Conservation (phyloP, 306 rosid genomes). For the Cyamopsis tetragonoloba region DNA sequence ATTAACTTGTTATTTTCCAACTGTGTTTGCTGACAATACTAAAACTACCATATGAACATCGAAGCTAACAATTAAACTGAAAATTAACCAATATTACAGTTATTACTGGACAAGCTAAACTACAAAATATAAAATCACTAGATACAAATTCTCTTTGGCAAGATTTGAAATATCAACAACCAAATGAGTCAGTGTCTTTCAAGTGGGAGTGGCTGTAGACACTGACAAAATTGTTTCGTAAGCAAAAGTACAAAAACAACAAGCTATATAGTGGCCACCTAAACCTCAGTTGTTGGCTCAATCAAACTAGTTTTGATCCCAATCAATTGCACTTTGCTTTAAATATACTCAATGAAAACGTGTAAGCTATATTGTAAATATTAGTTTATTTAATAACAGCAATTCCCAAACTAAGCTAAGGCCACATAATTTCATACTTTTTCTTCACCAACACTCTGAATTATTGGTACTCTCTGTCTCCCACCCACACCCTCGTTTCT, state of each 20-base stretch:
- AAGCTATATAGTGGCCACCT: neutral
- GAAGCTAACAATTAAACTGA: neutral
- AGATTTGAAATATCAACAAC: neutral
- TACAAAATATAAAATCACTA: neutral
- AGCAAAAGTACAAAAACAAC: neutral
- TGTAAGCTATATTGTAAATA: neutral
- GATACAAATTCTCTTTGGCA: neutral
- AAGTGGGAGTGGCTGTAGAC: neutral
- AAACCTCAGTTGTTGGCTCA: neutral
- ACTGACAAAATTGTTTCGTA: neutral
- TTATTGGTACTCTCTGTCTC: neutral
- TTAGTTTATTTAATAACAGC: neutral
- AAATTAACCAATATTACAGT: neutral
- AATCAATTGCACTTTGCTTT: constrained; percentile 13
- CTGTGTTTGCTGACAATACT: neutral
- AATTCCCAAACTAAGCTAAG: neutral
- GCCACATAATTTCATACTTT: neutral
- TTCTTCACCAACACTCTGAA: neutral
- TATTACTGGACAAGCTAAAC: neutral
- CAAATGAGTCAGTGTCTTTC: neutral
- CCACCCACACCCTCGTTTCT: neutral
- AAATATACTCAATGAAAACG: neutral
- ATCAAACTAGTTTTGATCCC: neutral
- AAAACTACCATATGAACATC: neutral
- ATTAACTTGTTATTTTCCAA: neutral